Base-by-base conservation (phyloP, 352 stramenopile genomes). In the Phytophthora pluvialis region DNA sequence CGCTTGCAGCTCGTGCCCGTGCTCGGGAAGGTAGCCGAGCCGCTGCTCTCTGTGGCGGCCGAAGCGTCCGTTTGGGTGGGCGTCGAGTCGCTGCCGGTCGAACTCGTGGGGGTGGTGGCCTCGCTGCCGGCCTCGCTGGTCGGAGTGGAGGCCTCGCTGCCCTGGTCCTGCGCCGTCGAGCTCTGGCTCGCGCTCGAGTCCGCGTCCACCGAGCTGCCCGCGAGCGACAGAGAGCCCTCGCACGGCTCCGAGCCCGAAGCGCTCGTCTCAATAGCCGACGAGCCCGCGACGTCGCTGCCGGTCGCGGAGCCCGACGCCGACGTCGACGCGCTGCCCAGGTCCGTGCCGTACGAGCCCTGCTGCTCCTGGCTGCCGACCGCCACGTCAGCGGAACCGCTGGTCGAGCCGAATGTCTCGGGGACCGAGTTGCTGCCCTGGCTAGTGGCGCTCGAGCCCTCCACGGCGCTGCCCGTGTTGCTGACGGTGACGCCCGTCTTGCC, bases 1-100 rank as follows among this genome's bases (percentile, higher is more conserved):
- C 56, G 62, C 43, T 70, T 70, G 62, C 62, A 70, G 48, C 62
- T 70, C 31, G 54, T 70, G 40, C 62, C 62, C 29, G 47, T 70
- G 54, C 55, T 66, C 9, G 62, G 62, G 43, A 70, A 66, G 15
- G 62, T 70, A 0, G 52, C 55, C 36, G 55, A 60, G 3, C 21
- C 39, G 32, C 56, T 64, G 53, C 31, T 60, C 38, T 70, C 54
- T 7, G 39, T 54, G 31, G 44, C 51, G 5, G 53, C 38, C 12
- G 60, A 62, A 1, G 32, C 40, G n/a, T 45, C 47, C 29, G 54
- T 64, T 33, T 70, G 61, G n/a, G 49, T 61, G 32, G 59, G 50
- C 26, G 32, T 51, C 13, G 59, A 47, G 29, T 54, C 32, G 29
- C 59, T 67, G 43, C 59, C 59, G 10, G 58, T 47, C 16, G 60